Percentiles rank a stretch among this genome's conserved stretches.
These are phyloP conservation scores for Casaregolazyma lundiana DNA, from an alignment of 1,139 yeast species.

Conservation along the genomic window DNA sequence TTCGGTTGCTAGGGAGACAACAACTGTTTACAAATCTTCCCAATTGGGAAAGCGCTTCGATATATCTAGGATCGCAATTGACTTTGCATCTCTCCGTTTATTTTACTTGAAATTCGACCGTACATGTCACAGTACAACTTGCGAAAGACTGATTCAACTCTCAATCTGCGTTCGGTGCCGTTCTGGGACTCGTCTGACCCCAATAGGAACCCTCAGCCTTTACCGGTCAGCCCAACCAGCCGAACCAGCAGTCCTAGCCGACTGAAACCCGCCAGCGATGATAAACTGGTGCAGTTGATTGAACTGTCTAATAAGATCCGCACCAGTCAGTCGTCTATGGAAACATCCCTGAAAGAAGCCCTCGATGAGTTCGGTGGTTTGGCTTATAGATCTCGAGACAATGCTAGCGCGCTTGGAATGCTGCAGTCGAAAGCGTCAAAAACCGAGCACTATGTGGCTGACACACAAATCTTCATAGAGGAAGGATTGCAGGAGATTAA, in stretches of 20 bases:
- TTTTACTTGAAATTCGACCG: too few species aligned
- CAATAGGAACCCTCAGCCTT: conserved; percentile 36
- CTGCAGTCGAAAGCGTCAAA: conserved; percentile 27
- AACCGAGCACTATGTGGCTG: conserved; percentile 18
- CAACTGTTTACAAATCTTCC: conserved; percentile 5
- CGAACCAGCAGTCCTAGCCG: conserved; percentile 22
- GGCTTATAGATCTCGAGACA: conserved; percentile 41
- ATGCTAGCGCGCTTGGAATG: conserved; percentile 38
- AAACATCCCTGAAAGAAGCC: conserved; percentile 37
- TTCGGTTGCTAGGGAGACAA: background rate
- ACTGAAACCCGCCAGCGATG: conserved; percentile 27
- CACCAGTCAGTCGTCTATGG: conserved; percentile 30
- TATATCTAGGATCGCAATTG: too few species aligned
- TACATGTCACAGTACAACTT: conserved; percentile 11
- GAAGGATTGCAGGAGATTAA: conserved; percentile 21
- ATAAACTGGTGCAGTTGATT: conserved; percentile 28
- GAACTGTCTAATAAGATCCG: conserved; percentile 30
- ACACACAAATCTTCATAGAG: conserved; percentile 19
- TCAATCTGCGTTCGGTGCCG: conserved; percentile 18
- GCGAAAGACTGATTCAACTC: conserved; percentile 15
- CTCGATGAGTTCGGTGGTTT: conserved; percentile 39
- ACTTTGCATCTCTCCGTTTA: too few species aligned
- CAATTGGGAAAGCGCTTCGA: conserved; percentile 1
- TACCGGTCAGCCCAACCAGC: conserved; percentile 28
- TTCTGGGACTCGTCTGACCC: conserved; percentile 39